A percentile compares a stretch with the other conserved stretches of the same genome.
phyloP scores from a whole-genome alignment of 1,284 basidiomycete species.

The Retiboletus fuscus region DNA sequence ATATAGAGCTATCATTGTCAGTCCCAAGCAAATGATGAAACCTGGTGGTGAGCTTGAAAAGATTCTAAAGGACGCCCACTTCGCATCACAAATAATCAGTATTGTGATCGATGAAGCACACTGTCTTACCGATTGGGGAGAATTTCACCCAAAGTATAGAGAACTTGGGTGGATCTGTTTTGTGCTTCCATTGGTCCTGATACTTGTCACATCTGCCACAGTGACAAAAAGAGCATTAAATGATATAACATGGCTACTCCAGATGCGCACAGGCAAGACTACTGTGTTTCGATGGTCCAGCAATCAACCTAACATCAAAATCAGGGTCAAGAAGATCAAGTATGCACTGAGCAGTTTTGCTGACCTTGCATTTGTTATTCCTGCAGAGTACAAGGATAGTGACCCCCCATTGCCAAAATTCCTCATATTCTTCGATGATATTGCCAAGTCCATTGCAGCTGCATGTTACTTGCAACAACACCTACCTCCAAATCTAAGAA shows the following conservation, averaged over 20 bases:
- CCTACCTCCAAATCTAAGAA: conserved; percentile 2
- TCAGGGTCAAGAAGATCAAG: conserved; percentile 43
- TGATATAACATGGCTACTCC: conserved; percentile 4
- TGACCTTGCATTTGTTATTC: conserved; percentile 48
- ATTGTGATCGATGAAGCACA: conserved; percentile 28
- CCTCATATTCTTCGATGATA: conserved; percentile 50
- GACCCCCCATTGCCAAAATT: conserved; percentile 41
- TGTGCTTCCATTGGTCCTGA: background rate
- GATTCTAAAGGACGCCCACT: background rate
- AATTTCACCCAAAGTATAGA: conserved; percentile 23
- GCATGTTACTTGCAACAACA: background rate
- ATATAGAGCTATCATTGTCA: conserved; percentile 22
- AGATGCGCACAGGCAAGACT: background rate
- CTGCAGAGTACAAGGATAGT: conserved; percentile 20
- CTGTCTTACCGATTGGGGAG: conserved; percentile 22
- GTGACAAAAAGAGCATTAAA: background rate
- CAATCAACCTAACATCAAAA: conserved; percentile 47
- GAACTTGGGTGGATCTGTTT: conserved; percentile 19
- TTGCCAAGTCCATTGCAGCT: conserved; percentile 10
- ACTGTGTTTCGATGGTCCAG: conserved; percentile 29
- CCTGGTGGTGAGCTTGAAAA: conserved; percentile 13
- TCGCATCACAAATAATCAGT: conserved; percentile 21
- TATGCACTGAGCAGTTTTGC: conserved; percentile 34
- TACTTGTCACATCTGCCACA: conserved; percentile 17
- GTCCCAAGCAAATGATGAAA: conserved; percentile 29